Conservation (phyloP, 116 monocot species). For the Iris pallida region DNA sequence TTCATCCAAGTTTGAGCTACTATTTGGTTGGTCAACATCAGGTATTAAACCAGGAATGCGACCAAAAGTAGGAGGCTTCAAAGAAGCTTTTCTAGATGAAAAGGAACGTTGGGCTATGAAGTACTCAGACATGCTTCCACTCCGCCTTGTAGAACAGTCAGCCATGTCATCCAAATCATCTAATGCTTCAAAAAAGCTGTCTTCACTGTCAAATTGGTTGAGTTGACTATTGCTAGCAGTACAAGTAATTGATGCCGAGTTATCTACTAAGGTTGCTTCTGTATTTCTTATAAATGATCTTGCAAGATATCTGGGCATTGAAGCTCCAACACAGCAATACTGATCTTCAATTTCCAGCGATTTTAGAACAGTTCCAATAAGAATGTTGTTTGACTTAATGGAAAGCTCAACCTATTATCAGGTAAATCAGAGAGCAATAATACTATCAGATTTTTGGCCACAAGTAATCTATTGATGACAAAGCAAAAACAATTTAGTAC, state of each 20-base stretch:
- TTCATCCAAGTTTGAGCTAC: conserved; percentile 20
- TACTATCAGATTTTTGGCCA: too few relatives aligned
- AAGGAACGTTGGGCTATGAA: conserved; percentile 23
- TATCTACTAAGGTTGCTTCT: conserved; percentile 13
- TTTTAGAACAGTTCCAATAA: conserved; percentile 82
- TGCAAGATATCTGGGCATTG: conserved; percentile 61
- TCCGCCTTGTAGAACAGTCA: conserved; percentile 31
- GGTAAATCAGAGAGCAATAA: background rate
- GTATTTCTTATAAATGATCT: conserved; percentile 70
- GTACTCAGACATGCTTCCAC: conserved; percentile 29
- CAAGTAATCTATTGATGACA: too few relatives aligned
- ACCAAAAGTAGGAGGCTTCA: conserved; percentile 64
- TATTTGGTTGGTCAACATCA: conserved; percentile 27
- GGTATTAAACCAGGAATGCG: conserved; percentile 78
- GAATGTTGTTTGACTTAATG: conserved; percentile 59
- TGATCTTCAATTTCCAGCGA: conserved; percentile 93
- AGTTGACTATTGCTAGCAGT: conserved; percentile 15
- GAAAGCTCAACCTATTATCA: conserved; percentile 86
- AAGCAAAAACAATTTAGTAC: too few relatives aligned
- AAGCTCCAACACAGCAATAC: conserved; percentile 23
- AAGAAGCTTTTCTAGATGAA: conserved; percentile 22
- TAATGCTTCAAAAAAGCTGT: conserved; percentile 82
- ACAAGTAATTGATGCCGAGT: conserved; percentile 13
- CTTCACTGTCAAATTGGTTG: conserved; percentile 49
- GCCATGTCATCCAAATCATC: conserved; percentile 55